Conservation (phyloP, 2,329 filamentous ascomycete species). For the Phoma sp. region DNA sequence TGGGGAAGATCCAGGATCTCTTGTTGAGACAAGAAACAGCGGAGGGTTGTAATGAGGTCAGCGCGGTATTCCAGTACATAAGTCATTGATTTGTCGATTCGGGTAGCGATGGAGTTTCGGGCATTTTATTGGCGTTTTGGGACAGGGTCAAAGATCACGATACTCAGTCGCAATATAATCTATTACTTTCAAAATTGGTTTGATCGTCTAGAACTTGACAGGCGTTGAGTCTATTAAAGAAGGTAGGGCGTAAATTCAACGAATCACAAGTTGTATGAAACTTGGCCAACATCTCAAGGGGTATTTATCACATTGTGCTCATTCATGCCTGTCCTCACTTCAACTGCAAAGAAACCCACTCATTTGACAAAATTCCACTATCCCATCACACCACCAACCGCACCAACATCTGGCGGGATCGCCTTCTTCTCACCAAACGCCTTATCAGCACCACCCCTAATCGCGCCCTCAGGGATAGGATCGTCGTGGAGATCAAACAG, state of each 20-base stretch:
- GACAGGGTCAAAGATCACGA: neutral
- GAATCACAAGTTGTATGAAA: too few species aligned
- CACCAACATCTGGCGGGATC: neutral
- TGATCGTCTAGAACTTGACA: too few species aligned
- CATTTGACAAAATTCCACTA: neutral
- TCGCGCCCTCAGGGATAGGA: slow-evolving; percentile 9
- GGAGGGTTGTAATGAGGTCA: slow-evolving; percentile 72
- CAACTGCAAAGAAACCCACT: too few species aligned
- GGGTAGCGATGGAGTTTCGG: neutral
- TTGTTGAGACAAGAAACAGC: slow-evolving; percentile 83
- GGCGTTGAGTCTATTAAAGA: too few species aligned
- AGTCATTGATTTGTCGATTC: slow-evolving; percentile 63
- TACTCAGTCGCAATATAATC: neutral
- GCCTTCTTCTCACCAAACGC: slow-evolving; percentile 7
- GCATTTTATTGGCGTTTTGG: neutral
- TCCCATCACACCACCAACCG: neutral
- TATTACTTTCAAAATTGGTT: too few species aligned
- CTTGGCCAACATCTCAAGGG: too few species aligned
- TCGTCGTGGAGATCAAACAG: slow-evolving; percentile 33
- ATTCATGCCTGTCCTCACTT: too few species aligned
- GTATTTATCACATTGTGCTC: too few species aligned
- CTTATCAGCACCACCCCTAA: neutral
- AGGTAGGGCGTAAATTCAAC: too few species aligned
- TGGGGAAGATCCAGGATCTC: slow-evolving; percentile 88
- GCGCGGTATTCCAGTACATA: slow-evolving; percentile 98